phyloP scores from a whole-genome alignment of 495 filamentous ascomycete genomes.

The Neurospora sp. region DNA sequence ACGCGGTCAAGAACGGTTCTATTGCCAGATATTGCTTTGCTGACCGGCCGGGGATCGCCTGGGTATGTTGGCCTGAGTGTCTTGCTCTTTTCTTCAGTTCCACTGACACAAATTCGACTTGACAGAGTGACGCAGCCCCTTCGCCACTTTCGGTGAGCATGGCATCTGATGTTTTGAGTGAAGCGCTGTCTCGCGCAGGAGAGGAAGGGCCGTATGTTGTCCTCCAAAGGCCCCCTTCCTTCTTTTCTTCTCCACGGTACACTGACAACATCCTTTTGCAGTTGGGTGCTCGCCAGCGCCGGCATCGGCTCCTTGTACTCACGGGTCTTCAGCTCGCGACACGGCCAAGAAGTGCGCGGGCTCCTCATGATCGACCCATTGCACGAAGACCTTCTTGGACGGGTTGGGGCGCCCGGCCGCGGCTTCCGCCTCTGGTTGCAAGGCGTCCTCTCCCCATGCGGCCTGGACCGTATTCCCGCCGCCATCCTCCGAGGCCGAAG shows the following conservation, averaged over 20 bases:
- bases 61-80: conserved; percentile 36
- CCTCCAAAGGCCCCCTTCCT: neutral
- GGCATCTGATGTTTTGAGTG: conserved; percentile 73
- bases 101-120: neutral
- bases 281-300: conserved; percentile 54
- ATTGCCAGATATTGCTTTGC: conserved; percentile 90
- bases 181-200: conserved; percentile 68
- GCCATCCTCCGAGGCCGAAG: conserved; percentile 70
- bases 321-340: conserved; percentile 77
- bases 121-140: conserved; percentile 71
- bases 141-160: conserved; percentile 88
- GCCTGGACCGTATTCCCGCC: conserved; percentile 65
- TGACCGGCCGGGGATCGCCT: conserved; percentile 82
- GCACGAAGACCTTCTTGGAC: conserved; percentile 71
- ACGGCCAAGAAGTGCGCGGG: conserved; percentile 59
- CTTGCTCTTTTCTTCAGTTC: neutral
- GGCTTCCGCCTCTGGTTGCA: conserved; percentile 81
- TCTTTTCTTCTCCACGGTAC: neutral
- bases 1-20: conserved; percentile 57
- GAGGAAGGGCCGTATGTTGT: conserved; percentile 57
- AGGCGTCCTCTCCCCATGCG: conserved; percentile 76
- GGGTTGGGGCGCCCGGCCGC: conserved; percentile 52
- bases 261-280: neutral
- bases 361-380: conserved; percentile 78
- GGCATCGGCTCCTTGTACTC: conserved; percentile 78